Percentiles rank a stretch among this genome's conserved stretches.
Evolutionary conservation across 2,329 filamentous ascomycete genomes (phyloP).

Genomic region (Endoconidiophora polonica): DNA sequence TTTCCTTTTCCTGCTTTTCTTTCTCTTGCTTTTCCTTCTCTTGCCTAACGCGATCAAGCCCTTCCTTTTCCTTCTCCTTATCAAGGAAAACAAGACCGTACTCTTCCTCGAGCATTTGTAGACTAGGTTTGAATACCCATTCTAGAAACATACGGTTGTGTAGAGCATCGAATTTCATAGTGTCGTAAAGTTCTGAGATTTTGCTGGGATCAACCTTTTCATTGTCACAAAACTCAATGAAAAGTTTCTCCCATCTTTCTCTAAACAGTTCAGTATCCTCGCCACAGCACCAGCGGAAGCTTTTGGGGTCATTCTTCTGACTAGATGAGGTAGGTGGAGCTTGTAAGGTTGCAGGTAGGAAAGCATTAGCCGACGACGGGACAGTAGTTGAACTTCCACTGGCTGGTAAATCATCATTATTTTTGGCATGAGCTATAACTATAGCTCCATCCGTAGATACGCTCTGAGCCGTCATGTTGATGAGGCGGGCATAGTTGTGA

Average conservation of each 20-base stretch:
- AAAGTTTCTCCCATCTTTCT: slow-evolving; percentile 96
- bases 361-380: slow-evolving; percentile 17
- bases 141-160: slow-evolving; percentile 94
- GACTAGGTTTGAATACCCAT: slow-evolving; percentile 87
- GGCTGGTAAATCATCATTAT: background rate
- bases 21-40: slow-evolving; percentile 22
- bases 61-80: slow-evolving; percentile 20
- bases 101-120: slow-evolving; percentile 59
- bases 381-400: background rate
- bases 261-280: slow-evolving; percentile 91
- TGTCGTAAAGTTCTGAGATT: slow-evolving; percentile 95
- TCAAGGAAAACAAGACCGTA: slow-evolving; percentile 24
- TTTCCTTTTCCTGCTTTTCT: slow-evolving; percentile 20
- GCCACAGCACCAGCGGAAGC: slow-evolving; percentile 75
- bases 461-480: slow-evolving; percentile 24
- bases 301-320: slow-evolving; percentile 8
- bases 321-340: background rate
- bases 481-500: slow-evolving; percentile 73
- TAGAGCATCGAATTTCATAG: slow-evolving; percentile 97
- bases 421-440: background rate
- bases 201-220: slow-evolving; percentile 99
- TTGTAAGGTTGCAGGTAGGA: slow-evolving; percentile 5
- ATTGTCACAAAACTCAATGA: slow-evolving; percentile 86
- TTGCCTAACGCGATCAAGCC: slow-evolving; percentile 9
- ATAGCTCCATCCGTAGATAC: background rate